A percentile compares a stretch with the other conserved stretches of the same genome.
Conservation (phyloP, 1,284 basidiomycete genomes). For the Ustilago lituana region DNA sequence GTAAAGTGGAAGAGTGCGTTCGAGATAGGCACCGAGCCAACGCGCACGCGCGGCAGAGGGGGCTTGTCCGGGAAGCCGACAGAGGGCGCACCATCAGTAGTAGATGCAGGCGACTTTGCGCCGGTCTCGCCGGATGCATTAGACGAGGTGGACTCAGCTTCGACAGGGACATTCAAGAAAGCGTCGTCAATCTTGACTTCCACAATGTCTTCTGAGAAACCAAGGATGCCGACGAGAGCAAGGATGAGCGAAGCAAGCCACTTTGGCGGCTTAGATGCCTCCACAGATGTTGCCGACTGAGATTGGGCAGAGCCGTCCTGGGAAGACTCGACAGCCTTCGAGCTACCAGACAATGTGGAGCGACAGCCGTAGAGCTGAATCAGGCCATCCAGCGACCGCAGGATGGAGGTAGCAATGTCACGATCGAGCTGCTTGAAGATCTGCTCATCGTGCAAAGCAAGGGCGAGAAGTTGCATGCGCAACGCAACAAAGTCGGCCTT, state of each 20-base stretch:
- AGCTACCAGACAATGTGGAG: constrained; percentile 44
- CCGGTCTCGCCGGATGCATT: neutral
- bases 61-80: neutral
- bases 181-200: constrained; percentile 69
- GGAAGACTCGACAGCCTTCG: neutral
- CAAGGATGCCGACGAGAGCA: constrained; percentile 71
- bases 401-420: constrained; percentile 64
- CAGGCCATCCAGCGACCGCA: constrained; percentile 34
- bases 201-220: constrained; percentile 77
- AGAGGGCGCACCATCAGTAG: neutral
- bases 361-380: constrained; percentile 28
- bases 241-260: constrained; percentile 49
- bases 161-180: constrained; percentile 18
- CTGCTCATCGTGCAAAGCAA: constrained; percentile 79
- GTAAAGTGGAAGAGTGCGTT: constrained; percentile 42
- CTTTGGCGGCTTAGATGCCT: constrained; percentile 17
- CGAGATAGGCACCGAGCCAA: constrained; percentile 57
- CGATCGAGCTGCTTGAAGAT: constrained; percentile 74
- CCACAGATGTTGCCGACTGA: neutral
- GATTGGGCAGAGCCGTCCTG: neutral
- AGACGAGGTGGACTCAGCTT: neutral
- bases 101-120: neutral
- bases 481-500: constrained; percentile 72
- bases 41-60: constrained; percentile 16
- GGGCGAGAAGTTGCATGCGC: constrained; percentile 83